Evolutionary conservation across 257 asterid species (phyloP).

Genomic region (Paraleonurus japonicus): DNA sequence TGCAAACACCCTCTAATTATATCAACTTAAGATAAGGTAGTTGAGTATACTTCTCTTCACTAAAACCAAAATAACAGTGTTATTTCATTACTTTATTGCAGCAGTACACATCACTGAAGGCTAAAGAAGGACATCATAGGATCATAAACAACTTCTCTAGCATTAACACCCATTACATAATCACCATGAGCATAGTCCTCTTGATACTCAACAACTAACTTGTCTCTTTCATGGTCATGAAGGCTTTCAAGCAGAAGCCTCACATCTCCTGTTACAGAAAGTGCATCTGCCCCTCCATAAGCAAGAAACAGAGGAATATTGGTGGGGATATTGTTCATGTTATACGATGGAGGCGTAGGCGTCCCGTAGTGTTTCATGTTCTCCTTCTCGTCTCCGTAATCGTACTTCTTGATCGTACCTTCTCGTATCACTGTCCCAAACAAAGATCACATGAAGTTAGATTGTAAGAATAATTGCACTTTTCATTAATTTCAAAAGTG

Average conservation of each 20-base stretch:
- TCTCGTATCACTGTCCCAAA: constrained; percentile 30
- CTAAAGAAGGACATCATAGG: constrained; percentile 51
- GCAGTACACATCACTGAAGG: constrained; percentile 22
- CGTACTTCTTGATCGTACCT: constrained; percentile 50
- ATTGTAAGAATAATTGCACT: not conserved
- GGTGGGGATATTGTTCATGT: constrained; percentile 44
- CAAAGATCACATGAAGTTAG: not conserved
- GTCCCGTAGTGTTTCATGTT: constrained; percentile 55
- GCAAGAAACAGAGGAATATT: constrained; percentile 55
- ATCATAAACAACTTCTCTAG: constrained; percentile 52
- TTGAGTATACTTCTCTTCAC: not conserved
- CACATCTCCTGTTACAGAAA: constrained; percentile 51
- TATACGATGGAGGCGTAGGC: constrained; percentile 54
- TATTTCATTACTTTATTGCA: not conserved
- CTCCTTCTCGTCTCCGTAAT: constrained; percentile 46
- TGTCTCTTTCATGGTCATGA: constrained; percentile 37
- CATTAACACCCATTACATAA: constrained; percentile 54
- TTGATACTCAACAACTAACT: constrained; percentile 38
- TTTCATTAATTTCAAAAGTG: not conserved
- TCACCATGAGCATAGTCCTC: constrained; percentile 62
- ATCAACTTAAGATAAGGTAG: not conserved
- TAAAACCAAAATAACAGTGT: too few relatives aligned
- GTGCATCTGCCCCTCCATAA: constrained; percentile 61
- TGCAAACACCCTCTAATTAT: not conserved
- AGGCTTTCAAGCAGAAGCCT: constrained; percentile 35